Evolutionary conservation across 1,284 basidiomycete genomes (phyloP), one percentile per base, ranked within the genome.

Genomic region (Hemileia vastatrix): DNA sequence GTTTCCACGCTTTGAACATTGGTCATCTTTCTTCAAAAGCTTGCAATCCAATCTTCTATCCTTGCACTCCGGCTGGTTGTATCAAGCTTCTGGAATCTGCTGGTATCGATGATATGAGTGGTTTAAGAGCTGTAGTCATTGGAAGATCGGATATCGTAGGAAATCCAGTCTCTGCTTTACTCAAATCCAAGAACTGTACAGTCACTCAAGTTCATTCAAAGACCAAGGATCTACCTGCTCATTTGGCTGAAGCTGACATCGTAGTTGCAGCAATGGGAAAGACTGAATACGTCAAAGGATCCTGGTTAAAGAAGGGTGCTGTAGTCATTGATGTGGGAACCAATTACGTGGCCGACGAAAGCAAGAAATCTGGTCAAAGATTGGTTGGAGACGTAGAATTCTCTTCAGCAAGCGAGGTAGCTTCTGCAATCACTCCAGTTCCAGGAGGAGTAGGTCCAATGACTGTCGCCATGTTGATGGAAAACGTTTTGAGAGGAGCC

Each of bases 401-500:
- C 57, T 71, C 67, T 3, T 67, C 66, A 18, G 73, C 71, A 23
- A 66, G 66, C 57, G 67, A 70, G 55, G 68, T 73, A 23, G 73
- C 69, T 49, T 57, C 64, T 6, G 72, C 72, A 36, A 74, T 75
- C 67, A 75, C 73, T 11, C 73, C 73, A 50, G 73, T 75, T 32
- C 73, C 73, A 3, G 73, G 73, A 32, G 73, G 73, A 57, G 73
- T 75, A n/a, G 73, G 73, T 18, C 73, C 73, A 50, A 75, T 75
- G 73, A 75, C 73, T 8, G 72, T 75, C 24, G 73, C 73, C 47
- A 74, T 74, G 72, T 69, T 75, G 21, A 74, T 75, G 71, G 70
- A 73, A 54, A 75, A 75, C 56, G 70, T 73, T 15, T 65, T 72
- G 5, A 65, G 68, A 50, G 67, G 67, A 45, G 54, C 54, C 13